Percentiles rank a stretch among this genome's conserved stretches.
Conservation (phyloP, 768 basidiomycete genomes). For the Thelephora ganbajun region DNA sequence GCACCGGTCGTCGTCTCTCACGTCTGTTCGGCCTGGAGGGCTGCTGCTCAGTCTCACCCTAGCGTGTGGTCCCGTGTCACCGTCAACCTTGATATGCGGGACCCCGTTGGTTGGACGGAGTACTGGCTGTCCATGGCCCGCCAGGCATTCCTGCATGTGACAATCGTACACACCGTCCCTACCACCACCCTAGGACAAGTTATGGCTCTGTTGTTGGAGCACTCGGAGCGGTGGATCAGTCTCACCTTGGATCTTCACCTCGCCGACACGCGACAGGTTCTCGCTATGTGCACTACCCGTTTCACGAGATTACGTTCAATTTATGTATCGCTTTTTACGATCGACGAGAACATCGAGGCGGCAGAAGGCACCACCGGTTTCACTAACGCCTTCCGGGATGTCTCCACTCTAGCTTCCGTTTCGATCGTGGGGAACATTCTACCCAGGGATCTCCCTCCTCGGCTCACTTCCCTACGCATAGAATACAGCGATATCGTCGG, state of each 20-base stretch:
- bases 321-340: conserved; percentile 5
- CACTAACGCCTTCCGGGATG: conserved; percentile 6
- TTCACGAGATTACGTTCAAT: conserved; percentile 25
- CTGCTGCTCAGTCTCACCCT: conserved; percentile 30
- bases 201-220: conserved; percentile 26
- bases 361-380: conserved; percentile 4
- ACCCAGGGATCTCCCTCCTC: conserved; percentile 6
- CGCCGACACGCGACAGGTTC: conserved; percentile 24
- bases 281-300: conserved; percentile 22
- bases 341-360: conserved; percentile 4
- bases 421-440: conserved; percentile 8
- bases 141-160: conserved; percentile 29
- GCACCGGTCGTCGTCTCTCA: conserved; percentile 43
- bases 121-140: conserved; percentile 39
- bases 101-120: conserved; percentile 27
- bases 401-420: conserved; percentile 8
- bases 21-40: conserved; percentile 47
- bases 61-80: conserved; percentile 45
- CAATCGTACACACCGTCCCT: conserved; percentile 20
- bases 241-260: conserved; percentile 27
- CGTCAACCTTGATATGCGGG: conserved; percentile 29
- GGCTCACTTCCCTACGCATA: conserved; percentile 11
- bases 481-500: too few relatives aligned
- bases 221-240: conserved; percentile 28
- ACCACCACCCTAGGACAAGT: conserved; percentile 19